A percentile compares a stretch with the other conserved stretches of the same genome.
These are phyloP conservation scores for Capronia americana DNA, from an alignment of 2,329 filamentous ascomycete genomes.

Conservation along the genomic window DNA sequence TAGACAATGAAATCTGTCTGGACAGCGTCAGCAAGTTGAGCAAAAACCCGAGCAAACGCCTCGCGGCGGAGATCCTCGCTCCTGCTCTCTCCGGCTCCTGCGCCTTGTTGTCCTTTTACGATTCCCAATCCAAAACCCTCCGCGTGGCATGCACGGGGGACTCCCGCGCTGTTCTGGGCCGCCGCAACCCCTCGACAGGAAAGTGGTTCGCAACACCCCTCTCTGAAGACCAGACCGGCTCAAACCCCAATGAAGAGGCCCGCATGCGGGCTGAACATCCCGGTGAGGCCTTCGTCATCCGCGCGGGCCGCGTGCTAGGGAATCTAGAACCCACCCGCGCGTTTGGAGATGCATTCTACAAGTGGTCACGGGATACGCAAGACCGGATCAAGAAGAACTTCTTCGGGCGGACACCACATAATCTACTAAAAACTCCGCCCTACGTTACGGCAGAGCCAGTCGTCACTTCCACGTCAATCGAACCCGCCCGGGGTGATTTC, in stretches of 20 bases:
- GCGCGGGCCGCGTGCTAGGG: conserved; percentile 88
- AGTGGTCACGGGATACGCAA: conserved; percentile 88
- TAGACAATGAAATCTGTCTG: conserved; percentile 94
- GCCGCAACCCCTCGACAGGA: conserved; percentile 71
- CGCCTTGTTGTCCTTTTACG: conserved; percentile 94
- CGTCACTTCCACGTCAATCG: conserved; percentile 88
- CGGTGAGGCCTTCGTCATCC: conserved; percentile 78
- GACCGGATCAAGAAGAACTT: conserved; percentile 82
- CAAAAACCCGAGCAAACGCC: conserved; percentile 85
- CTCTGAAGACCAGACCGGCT: conserved; percentile 92
- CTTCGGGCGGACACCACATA: conserved; percentile 80
- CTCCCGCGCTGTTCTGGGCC: conserved; percentile 90
- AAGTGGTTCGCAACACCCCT: conserved; percentile 93
- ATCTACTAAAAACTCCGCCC: conserved; percentile 84
- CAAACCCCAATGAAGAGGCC: conserved; percentile 81
- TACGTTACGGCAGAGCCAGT: conserved; percentile 97
- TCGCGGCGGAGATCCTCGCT: conserved; percentile 87
- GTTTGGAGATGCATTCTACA: conserved; percentile 96
- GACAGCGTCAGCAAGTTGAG: conserved; percentile 90
- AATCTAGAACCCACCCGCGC: conserved; percentile 91
- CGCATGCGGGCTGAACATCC: conserved; percentile 87
- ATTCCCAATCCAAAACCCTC: conserved; percentile 82
- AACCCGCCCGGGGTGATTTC: conserved; percentile 90
- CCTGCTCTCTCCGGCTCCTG: conserved; percentile 97
- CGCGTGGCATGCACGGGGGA: conserved; percentile 96